These are phyloP conservation scores for Ascosphaera apis DNA, from an alignment of 2,329 filamentous ascomycete genomes.

Conservation along the genomic window DNA sequence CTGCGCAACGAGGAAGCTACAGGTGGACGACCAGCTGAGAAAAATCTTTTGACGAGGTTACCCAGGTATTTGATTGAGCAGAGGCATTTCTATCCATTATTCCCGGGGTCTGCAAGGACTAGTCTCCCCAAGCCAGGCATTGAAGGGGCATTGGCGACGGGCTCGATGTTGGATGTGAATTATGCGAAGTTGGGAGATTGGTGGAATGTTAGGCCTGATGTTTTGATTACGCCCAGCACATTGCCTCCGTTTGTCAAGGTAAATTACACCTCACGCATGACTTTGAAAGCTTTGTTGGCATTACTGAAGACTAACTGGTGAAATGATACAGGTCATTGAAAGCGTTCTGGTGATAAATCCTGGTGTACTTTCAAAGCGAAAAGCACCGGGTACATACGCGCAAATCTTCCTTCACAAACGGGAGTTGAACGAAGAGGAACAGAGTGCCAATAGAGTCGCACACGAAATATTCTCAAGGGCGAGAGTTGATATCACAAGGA, in stretches of 20 bases:
- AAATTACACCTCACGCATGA: slow-evolving; percentile 14
- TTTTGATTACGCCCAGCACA: slow-evolving; percentile 61
- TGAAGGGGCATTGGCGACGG: slow-evolving; percentile 37
- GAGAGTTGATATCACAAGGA: slow-evolving; percentile 67
- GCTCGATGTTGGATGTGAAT: slow-evolving; percentile 57
- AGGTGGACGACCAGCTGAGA: slow-evolving; percentile 30
- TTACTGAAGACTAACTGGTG: slow-evolving; percentile 5
- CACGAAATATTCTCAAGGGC: slow-evolving; percentile 65
- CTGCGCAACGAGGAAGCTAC: slow-evolving; percentile 50
- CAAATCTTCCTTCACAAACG: slow-evolving; percentile 53
- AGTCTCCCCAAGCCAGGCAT: slow-evolving; percentile 42
- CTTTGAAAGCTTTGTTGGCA: neutral
- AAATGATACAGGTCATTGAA: slow-evolving; percentile 49
- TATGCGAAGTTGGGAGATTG: slow-evolving; percentile 83
- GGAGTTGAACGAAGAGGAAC: slow-evolving; percentile 33
- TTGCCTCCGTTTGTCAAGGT: slow-evolving; percentile 78
- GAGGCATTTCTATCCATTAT: slow-evolving; percentile 73
- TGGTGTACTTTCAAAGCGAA: slow-evolving; percentile 62
- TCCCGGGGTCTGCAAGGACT: slow-evolving; percentile 51
- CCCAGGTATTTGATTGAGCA: slow-evolving; percentile 67
- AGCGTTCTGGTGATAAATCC: slow-evolving; percentile 81
- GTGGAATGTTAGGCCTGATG: slow-evolving; percentile 62
- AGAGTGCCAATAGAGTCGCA: slow-evolving; percentile 33
- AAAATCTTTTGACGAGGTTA: slow-evolving; percentile 45
- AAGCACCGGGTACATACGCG: slow-evolving; percentile 66